Evolutionary conservation across 1,284 basidiomycete species (phyloP).

Genomic region (Phellopilus nigrolimitatus): DNA sequence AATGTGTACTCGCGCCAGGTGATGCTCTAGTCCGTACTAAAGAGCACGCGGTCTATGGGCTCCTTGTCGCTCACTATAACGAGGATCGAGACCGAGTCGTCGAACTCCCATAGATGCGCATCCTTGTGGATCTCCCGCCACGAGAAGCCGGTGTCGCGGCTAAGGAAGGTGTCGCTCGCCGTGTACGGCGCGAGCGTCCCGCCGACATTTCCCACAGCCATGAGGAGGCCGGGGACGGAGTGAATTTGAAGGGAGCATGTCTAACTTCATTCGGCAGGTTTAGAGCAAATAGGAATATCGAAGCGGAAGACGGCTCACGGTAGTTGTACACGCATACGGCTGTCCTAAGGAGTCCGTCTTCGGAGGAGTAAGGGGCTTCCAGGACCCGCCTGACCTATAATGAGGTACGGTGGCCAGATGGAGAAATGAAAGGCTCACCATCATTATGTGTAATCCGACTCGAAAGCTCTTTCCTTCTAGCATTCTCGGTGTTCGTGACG

Average conservation of each 20-base stretch:
- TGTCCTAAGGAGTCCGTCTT: constrained; percentile 71
- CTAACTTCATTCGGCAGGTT: constrained; percentile 34
- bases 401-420: too few species aligned
- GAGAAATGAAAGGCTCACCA: constrained; percentile 41
- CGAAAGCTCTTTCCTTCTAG: constrained; percentile 77
- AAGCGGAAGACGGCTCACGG: constrained; percentile 42
- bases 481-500: constrained; percentile 79
- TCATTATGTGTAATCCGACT: constrained; percentile 96
- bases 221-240: constrained; percentile 87
- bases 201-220: constrained; percentile 98
- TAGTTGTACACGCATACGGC: constrained; percentile 67
- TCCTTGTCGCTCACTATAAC: constrained; percentile 95
- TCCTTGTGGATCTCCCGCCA: constrained; percentile 99
- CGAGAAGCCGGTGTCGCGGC: constrained; percentile 93
- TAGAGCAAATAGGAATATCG: background rate
- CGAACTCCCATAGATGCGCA: constrained; percentile 96
- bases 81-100: constrained; percentile 92
- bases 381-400: constrained; percentile 67
- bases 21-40: constrained; percentile 84
- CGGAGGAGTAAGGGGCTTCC: constrained; percentile 83
- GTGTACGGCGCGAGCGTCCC: constrained; percentile 76
- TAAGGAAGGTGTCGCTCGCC: constrained; percentile 93
- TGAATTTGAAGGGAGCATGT: constrained; percentile 88
- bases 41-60: constrained; percentile 85
- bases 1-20: constrained; percentile 90